phyloP scores from a whole-genome alignment of 305 asterid species.

The Fraxinus latifolia region DNA sequence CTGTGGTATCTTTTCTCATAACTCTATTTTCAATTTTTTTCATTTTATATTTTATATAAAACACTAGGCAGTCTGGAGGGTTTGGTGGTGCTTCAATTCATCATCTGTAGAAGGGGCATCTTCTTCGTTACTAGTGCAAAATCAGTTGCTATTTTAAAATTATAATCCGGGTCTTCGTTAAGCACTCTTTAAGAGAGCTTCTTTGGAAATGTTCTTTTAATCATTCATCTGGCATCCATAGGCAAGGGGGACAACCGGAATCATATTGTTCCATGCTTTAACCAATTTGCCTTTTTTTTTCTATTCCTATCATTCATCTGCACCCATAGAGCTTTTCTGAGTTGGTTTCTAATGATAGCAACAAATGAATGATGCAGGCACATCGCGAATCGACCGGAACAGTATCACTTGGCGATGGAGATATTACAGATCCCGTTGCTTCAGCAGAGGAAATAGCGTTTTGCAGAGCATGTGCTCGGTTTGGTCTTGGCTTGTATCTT shows the following conservation, averaged over 20 bases:
- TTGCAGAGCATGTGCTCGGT: conserved; percentile 91
- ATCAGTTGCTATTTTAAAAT: not conserved
- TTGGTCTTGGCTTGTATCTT: conserved; percentile 90
- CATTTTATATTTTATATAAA: not conserved
- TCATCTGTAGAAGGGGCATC: not conserved
- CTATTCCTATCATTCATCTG: not conserved
- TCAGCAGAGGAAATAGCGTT: conserved; percentile 93
- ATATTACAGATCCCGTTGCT: conserved; percentile 59
- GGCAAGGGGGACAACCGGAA: not conserved
- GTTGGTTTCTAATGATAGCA: not conserved
- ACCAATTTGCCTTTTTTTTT: not conserved
- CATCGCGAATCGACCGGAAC: conserved; percentile 92
- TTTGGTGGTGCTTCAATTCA: not conserved
- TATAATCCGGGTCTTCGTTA: not conserved
- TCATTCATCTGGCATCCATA: not conserved
- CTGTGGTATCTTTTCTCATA: not conserved
- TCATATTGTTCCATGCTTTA: not conserved
- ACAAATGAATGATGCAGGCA: conserved; percentile 49
- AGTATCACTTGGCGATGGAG: conserved; percentile 41
- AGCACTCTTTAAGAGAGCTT: not conserved
- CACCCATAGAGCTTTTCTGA: not conserved
- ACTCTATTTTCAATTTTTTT: not conserved
- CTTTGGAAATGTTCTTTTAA: not conserved
- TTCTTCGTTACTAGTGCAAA: not conserved
- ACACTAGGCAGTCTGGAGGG: not conserved